Evolutionary conservation across 2,329 filamentous ascomycete species (phyloP), one percentile per base, ranked within the genome.

Genomic region (Aspergillus felis): DNA sequence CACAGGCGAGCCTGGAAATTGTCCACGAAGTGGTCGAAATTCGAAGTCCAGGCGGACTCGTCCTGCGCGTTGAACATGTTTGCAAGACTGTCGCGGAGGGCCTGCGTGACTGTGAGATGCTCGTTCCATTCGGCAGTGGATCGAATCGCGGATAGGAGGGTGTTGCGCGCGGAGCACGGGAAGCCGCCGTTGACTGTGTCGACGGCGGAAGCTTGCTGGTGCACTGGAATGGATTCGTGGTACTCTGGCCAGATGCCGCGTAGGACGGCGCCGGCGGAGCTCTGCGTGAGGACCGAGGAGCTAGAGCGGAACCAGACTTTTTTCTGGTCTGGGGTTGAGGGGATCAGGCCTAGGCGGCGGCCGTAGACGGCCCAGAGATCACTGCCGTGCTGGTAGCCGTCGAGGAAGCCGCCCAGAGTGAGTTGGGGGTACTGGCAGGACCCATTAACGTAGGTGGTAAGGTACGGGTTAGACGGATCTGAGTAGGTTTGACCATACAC

Each of bases 1-100:
- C 74, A 76, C 4, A 76, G 65, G 1, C 74, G 71, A 3, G 63
- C 74, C 54, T 76, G 74, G 63, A 76, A 76, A 29, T 76, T 75
- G 56, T 76, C 74, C 0, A 71, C 66, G 54, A 76, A 75, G 57
- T 76, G 73, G 44, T 76, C 74, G 42, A 74, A 75, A 0, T 68
- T 75, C 1, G 46, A 56, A 54, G 67, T 66, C 74, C 74, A 76
- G 7, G 63, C 62, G 35, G 61, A 63, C 0, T 57, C 59, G 3
- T 60, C 62, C 44, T 47, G 20, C 3, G 71, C 72, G 6, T 69
- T 68, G 3, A 75, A 64, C 68, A 74, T 73, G 5, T 61, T 63
- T 0, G 66, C 69, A 5, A 76, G 64, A 2, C 53, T 55, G 1
- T 59, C 63, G 24, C 71, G 73, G 17, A 76, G 59, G 3, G 56